Percentiles rank a stretch among this genome's conserved stretches.
Conservation (phyloP, 73 alveolate genomes). For the Diophrys appendiculata region DNA sequence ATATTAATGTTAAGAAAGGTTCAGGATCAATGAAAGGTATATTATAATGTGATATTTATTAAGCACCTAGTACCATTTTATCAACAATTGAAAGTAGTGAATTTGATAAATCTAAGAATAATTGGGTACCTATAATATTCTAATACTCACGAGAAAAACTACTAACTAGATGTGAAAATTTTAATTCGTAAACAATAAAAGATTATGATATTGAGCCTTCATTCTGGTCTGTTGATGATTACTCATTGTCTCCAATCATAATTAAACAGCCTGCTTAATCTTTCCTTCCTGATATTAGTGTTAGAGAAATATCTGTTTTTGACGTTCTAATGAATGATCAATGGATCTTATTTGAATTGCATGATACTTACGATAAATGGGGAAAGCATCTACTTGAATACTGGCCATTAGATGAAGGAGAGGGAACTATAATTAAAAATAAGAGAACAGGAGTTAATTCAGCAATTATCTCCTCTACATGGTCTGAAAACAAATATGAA, state of each 20-base stretch:
- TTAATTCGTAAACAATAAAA: background rate
- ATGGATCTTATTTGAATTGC: background rate
- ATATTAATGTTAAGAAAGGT: background rate
- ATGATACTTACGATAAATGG: background rate
- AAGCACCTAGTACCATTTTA: background rate
- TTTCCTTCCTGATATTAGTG: too few species aligned
- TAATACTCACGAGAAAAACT: background rate
- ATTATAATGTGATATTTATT: background rate
- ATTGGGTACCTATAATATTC: background rate
- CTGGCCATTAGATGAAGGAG: background rate
- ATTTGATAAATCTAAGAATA: background rate
- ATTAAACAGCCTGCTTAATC: too few species aligned
- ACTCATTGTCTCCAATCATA: too few species aligned
- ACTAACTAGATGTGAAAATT: background rate
- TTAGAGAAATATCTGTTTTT: background rate
- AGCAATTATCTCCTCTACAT: background rate
- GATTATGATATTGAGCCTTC: background rate
- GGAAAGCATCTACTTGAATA: background rate
- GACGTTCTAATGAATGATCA: background rate
- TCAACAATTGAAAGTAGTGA: background rate
- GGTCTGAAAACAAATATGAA: background rate
- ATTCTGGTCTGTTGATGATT: background rate
- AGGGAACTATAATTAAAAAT: background rate
- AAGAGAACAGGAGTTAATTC: background rate
- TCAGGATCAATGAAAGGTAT: background rate